Conservation (phyloP, 176 grass and related monocot genomes). For the Phoenix roebelenii region DNA sequence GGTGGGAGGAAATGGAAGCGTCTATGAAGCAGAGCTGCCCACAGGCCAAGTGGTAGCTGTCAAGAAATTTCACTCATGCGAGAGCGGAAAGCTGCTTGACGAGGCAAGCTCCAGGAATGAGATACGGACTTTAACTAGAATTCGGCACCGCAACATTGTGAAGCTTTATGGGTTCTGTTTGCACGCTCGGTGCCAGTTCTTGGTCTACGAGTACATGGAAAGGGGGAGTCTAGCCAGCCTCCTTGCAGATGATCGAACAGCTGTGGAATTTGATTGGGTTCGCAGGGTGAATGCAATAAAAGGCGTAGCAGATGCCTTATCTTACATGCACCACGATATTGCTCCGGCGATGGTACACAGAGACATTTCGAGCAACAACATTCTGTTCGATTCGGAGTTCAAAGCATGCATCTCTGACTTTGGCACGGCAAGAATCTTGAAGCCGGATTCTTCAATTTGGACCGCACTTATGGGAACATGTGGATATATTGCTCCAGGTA, state of each 20-base stretch:
- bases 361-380: slow-evolving; percentile 7
- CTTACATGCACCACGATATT: slow-evolving; percentile 11
- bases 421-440: slow-evolving; percentile 7
- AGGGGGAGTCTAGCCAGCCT: slow-evolving; percentile 5
- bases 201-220: slow-evolving; percentile 15
- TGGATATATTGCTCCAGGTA: slow-evolving; percentile 19
- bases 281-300: slow-evolving; percentile 9
- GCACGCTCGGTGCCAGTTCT: neutral
- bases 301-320: slow-evolving; percentile 8
- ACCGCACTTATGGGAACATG: slow-evolving; percentile 9
- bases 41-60: too few relatives aligned
- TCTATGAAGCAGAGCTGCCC: too few relatives aligned
- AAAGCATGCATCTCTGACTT: slow-evolving; percentile 12
- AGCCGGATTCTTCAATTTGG: slow-evolving; percentile 13
- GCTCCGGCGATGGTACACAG: slow-evolving; percentile 1
- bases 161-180: slow-evolving; percentile 12
- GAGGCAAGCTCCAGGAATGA: slow-evolving; percentile 7
- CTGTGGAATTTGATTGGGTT: neutral
- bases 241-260: neutral
- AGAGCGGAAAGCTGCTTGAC: neutral
- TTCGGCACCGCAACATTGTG: slow-evolving; percentile 17
- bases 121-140: slow-evolving; percentile 1
- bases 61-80: too few relatives aligned
- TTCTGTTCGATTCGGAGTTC: slow-evolving; percentile 6
- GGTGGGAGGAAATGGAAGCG: too few relatives aligned